phyloP scores from a whole-genome alignment of 2,329 filamentous ascomycete species.

The Falciphora oryzae region DNA sequence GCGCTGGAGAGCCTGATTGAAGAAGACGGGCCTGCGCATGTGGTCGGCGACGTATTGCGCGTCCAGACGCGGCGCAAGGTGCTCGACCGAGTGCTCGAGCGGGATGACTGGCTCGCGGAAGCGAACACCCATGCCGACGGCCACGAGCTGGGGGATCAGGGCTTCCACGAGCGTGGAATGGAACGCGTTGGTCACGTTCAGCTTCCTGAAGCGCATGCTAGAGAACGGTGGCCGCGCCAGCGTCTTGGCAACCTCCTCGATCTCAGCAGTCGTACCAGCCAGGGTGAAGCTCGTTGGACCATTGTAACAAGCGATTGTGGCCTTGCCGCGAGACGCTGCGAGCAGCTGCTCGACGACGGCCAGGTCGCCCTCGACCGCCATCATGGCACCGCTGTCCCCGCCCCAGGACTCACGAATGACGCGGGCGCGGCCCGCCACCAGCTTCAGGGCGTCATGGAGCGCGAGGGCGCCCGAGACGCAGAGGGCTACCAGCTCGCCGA shows the following conservation, averaged over 20 bases:
- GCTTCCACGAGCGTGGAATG: conserved; percentile 36
- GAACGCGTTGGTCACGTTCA: conserved; percentile 42
- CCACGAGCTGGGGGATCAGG: conserved; percentile 10
- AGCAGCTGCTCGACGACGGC: conserved; percentile 16
- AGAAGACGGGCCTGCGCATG: conserved; percentile 38
- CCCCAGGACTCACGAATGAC: conserved; percentile 29
- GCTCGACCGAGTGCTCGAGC: conserved; percentile 22
- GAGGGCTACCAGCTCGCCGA: conserved; percentile 36
- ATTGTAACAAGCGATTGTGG: conserved; percentile 41
- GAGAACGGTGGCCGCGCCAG: not conserved
- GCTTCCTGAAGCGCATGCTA: conserved; percentile 22
- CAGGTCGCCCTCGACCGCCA: conserved; percentile 29
- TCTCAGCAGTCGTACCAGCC: conserved; percentile 28
- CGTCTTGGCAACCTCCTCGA: conserved; percentile 22
- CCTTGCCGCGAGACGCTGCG: not conserved
- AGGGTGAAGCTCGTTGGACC: conserved; percentile 36
- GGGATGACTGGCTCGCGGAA: conserved; percentile 29
- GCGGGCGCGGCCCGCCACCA: conserved; percentile 23
- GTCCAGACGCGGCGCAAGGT: not conserved
- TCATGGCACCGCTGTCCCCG: conserved; percentile 31
- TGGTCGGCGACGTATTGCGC: conserved; percentile 27
- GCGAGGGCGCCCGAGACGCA: conserved; percentile 28
- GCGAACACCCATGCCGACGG: conserved; percentile 21
- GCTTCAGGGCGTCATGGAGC: conserved; percentile 24
- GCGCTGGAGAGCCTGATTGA: conserved; percentile 33